A percentile compares a stretch with the other conserved stretches of the same genome.
phyloP scores from a whole-genome alignment of 1,139 yeast species.

The Hansenula sp. region DNA sequence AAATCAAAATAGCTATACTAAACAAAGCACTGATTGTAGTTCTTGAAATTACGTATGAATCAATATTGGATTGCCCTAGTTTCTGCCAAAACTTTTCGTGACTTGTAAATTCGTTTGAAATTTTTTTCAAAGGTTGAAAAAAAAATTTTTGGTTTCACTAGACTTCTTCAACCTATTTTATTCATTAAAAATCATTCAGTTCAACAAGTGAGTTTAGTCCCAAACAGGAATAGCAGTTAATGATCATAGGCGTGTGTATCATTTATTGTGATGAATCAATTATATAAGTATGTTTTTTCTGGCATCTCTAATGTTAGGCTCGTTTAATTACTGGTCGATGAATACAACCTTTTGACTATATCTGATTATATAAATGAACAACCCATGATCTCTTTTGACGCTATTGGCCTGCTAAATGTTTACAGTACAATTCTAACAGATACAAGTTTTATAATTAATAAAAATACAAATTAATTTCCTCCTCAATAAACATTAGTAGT shows the following conservation, averaged over 20 bases:
- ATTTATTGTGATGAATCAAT: constrained; percentile 16
- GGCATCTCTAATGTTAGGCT: constrained; percentile 29
- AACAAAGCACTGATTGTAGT: too few species aligned
- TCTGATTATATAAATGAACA: constrained; percentile 10
- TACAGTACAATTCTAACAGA: too few species aligned
- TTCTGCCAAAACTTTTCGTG: neutral
- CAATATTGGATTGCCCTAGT: too few species aligned
- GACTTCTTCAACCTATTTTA: neutral
- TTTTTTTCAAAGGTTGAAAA: neutral
- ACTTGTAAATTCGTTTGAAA: neutral
- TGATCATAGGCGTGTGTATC: neutral
- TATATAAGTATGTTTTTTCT: constrained; percentile 25
- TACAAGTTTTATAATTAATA: too few species aligned
- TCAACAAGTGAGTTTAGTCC: too few species aligned
- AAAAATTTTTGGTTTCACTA: neutral
- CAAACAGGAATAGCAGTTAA: neutral
- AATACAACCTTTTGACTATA: constrained; percentile 16
- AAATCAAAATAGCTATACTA: too few species aligned
- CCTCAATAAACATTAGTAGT: too few species aligned
- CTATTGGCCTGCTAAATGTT: too few species aligned
- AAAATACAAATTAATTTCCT: too few species aligned
- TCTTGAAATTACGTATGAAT: too few species aligned
- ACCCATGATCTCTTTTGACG: too few species aligned
- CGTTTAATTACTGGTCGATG: constrained; percentile 27
- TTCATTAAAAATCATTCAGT: neutral